These are phyloP conservation scores for Coemansia javaensis DNA, from an alignment of 192 early-diverging fungal species.

Conservation along the genomic window DNA sequence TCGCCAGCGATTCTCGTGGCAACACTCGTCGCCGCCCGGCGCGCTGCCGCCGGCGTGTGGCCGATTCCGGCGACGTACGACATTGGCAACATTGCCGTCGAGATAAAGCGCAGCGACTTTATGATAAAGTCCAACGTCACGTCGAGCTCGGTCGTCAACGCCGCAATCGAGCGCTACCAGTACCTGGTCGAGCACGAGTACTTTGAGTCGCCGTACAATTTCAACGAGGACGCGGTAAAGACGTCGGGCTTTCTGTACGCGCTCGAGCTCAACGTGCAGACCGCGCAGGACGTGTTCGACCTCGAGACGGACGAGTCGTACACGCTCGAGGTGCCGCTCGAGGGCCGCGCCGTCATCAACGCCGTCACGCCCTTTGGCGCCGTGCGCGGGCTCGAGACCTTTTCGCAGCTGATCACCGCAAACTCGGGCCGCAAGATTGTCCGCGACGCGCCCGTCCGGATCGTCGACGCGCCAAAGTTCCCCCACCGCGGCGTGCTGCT, in stretches of 20 bases:
- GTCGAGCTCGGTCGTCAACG: conserved; percentile 52
- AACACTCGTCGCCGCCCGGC: not conserved
- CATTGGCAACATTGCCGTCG: conserved; percentile 48
- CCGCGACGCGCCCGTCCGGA: conserved; percentile 55
- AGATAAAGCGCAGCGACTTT: conserved; percentile 52
- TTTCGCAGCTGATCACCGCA: conserved; percentile 66
- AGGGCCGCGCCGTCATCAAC: conserved; percentile 52
- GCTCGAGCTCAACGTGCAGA: conserved; percentile 48
- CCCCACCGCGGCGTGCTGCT: conserved; percentile 65
- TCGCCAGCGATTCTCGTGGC: conserved; percentile 1
- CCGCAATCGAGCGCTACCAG: conserved; percentile 55
- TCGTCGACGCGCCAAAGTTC: conserved; percentile 60
- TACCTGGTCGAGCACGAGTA: conserved; percentile 54
- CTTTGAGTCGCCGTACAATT: conserved; percentile 50
- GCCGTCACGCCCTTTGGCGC: conserved; percentile 65
- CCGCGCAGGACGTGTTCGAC: conserved; percentile 51
- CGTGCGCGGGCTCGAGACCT: conserved; percentile 67
- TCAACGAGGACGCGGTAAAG: conserved; percentile 41
- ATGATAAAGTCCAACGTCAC: conserved; percentile 60
- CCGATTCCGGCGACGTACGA: conserved; percentile 27
- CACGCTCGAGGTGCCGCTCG: conserved; percentile 55
- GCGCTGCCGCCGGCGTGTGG: conserved; percentile 16
- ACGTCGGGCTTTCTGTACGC: conserved; percentile 32
- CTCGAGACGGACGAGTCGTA: conserved; percentile 66
- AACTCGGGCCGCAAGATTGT: conserved; percentile 50